A percentile compares a stretch with the other conserved stretches of the same genome.
Evolutionary conservation across 2,329 filamentous ascomycete species (phyloP).

Genomic region (Pyrenochaeta sp.): DNA sequence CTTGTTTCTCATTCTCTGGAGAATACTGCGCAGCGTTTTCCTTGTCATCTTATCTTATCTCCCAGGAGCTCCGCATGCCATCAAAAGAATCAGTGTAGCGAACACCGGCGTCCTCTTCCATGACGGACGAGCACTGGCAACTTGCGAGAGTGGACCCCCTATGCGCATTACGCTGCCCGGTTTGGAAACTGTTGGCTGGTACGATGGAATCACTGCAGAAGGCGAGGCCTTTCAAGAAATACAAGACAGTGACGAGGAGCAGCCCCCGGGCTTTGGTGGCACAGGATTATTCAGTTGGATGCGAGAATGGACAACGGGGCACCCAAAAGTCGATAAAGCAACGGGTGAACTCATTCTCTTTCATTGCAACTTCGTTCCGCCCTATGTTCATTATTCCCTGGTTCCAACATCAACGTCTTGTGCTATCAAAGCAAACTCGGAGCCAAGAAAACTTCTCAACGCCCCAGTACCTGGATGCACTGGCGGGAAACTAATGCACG

Average conservation of each 20-base stretch:
- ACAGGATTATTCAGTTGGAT: conserved; percentile 67
- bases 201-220: conserved; percentile 66
- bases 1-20: conserved; percentile 59
- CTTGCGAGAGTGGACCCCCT: conserved; percentile 75
- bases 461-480: conserved; percentile 67
- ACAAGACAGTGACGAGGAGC: conserved; percentile 22
- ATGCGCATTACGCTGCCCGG: conserved; percentile 70
- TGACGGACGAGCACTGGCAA: conserved; percentile 72
- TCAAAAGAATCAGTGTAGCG: conserved; percentile 75
- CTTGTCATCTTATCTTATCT: conserved; percentile 67
- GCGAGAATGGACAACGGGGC: conserved; percentile 75
- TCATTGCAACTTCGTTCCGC: conserved; percentile 70
- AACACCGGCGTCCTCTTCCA: conserved; percentile 74
- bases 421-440: conserved; percentile 1
- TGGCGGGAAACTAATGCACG: conserved; percentile 77
- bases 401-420: conserved; percentile 49
- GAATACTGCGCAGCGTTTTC: conserved; percentile 65
- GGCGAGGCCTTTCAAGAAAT: conserved; percentile 51
- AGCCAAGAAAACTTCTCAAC: conserved; percentile 54
- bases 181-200: conserved; percentile 76
- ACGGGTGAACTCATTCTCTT: conserved; percentile 74
- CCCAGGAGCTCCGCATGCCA: conserved; percentile 62
- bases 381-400: conserved; percentile 73
- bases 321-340: conserved; percentile 71
- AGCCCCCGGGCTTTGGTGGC: conserved; percentile 59